phyloP scores from a whole-genome alignment of 1,139 yeast genomes.

The Yamadazyma sp. region DNA sequence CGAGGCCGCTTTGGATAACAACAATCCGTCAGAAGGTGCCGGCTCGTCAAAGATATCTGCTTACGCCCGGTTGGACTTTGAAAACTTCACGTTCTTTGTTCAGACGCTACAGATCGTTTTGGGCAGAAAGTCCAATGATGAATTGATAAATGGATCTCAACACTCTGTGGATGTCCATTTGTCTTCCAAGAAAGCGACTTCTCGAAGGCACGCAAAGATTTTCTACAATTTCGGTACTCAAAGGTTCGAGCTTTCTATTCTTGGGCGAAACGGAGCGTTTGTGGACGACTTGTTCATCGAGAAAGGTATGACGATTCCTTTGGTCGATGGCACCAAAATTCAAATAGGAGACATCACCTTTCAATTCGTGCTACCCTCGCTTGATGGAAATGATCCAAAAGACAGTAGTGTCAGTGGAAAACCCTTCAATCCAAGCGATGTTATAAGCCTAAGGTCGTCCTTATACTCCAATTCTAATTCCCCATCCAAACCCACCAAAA shows the following conservation, averaged over 20 bases:
- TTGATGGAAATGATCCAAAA: slow-evolving; percentile 29
- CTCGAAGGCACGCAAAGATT: slow-evolving; percentile 90
- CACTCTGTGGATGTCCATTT: slow-evolving; percentile 86
- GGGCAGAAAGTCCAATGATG: slow-evolving; percentile 85
- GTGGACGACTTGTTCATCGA: slow-evolving; percentile 88
- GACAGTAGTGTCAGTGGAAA: slow-evolving; percentile 21
- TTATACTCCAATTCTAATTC: slow-evolving; percentile 32
- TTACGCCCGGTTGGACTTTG: slow-evolving; percentile 91
- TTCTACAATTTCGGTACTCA: slow-evolving; percentile 95
- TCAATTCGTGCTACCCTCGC: slow-evolving; percentile 73
- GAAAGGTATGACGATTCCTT: slow-evolving; percentile 84
- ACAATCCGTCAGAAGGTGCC: slow-evolving; percentile 19
- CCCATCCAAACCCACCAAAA: slow-evolving; percentile 16
- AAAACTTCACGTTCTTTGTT: slow-evolving; percentile 87
- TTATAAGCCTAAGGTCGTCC: slow-evolving; percentile 50
- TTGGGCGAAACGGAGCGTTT: slow-evolving; percentile 95
- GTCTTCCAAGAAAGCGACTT: slow-evolving; percentile 87
- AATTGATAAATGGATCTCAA: slow-evolving; percentile 45
- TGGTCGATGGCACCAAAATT: slow-evolving; percentile 76
- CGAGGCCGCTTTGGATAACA: slow-evolving; percentile 23
- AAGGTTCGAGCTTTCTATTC: slow-evolving; percentile 81
- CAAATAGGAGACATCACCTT: slow-evolving; percentile 94
- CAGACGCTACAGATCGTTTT: slow-evolving; percentile 91
- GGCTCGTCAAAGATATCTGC: slow-evolving; percentile 69
- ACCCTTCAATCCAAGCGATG: slow-evolving; percentile 54